Evolutionary conservation across 2,329 filamentous ascomycete species (phyloP), one percentile per base, ranked within the genome.

Genomic region (Metarhizium guizhouense): DNA sequence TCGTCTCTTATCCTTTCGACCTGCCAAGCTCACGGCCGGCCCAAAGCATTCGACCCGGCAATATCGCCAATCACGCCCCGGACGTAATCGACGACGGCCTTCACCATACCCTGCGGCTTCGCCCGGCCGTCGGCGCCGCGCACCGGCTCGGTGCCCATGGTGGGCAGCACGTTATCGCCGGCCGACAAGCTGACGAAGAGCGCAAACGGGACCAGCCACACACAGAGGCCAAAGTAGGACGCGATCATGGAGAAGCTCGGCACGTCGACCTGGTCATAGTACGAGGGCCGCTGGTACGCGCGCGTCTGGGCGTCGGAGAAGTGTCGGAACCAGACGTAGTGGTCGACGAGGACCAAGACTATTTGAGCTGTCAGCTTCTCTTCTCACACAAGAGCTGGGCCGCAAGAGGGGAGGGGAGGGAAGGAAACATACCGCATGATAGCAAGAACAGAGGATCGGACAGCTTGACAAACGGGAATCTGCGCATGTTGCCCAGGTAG

Each of bases 191-290:
- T 95, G 52, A 99, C 93, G 67, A 99, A 99, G 14, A 99, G 79
- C 16, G 92, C 85, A 68, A 99, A 99, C 0, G 94, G 94, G 0
- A 97, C 89, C 1, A 99, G 79, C 94, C 94, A 99, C 0, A 99
- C 92, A 65, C 92, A 96, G 2, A 99, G 77, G 0, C 94, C 94
- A 67, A 99, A 99, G 72, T 94, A 99, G 0, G 90, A 93, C 0
- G 94, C 91, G 48, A 97, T 94, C 74, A 97, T 90, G 18, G 90
- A 92, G 70, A 99, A 99, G 42, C 82, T 86, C 0, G 94, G 94
- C 48, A 90, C 68, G 53, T 83, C 72, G 55, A 77, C 74, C 56
- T 78, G 75, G 60, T 89, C 83, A 67, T 87, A 86, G 67, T 82
- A 79, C 54, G 83, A 80, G 3, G 79, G 76, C 64, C 80, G 76